These are phyloP conservation scores for Kwoniella sp. DNA, from an alignment of 768 basidiomycete species.

Conservation along the genomic window DNA sequence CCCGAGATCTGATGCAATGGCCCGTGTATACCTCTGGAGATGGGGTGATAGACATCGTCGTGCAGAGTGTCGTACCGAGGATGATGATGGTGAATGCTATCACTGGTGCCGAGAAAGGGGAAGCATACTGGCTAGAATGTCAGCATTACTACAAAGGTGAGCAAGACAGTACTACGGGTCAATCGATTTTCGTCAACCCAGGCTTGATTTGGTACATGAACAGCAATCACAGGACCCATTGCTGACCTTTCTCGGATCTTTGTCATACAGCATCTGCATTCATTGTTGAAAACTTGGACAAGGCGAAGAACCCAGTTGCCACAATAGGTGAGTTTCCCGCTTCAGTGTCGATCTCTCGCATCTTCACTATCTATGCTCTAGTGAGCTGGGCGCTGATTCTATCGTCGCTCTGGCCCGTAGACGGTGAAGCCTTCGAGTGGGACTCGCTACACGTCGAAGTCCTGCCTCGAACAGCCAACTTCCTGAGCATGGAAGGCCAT, in stretches of 20 bases:
- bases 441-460: conserved; percentile 50
- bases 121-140: conserved; percentile 50
- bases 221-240: too few species aligned
- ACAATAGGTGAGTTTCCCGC: conserved; percentile 43
- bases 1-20: conserved; percentile 54
- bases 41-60: conserved; percentile 52
- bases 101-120: conserved; percentile 49
- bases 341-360: neutral
- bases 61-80: conserved; percentile 49
- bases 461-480: conserved; percentile 45
- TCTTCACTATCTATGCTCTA: neutral
- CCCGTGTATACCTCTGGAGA: conserved; percentile 51
- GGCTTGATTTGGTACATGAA: too few species aligned
- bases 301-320: conserved; percentile 34
- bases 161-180: too few species aligned
- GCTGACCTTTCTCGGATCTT: neutral
- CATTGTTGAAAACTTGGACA: conserved; percentile 45
- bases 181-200: too few species aligned
- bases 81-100: conserved; percentile 44
- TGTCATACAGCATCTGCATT: conserved; percentile 45
- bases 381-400: conserved; percentile 3
- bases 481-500: conserved; percentile 42
- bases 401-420: conserved; percentile 16
- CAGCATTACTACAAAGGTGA: conserved; percentile 54
- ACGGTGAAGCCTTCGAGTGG: conserved; percentile 51